Conservation (phyloP, 768 basidiomycete species). For the Calvatia gigantea region DNA sequence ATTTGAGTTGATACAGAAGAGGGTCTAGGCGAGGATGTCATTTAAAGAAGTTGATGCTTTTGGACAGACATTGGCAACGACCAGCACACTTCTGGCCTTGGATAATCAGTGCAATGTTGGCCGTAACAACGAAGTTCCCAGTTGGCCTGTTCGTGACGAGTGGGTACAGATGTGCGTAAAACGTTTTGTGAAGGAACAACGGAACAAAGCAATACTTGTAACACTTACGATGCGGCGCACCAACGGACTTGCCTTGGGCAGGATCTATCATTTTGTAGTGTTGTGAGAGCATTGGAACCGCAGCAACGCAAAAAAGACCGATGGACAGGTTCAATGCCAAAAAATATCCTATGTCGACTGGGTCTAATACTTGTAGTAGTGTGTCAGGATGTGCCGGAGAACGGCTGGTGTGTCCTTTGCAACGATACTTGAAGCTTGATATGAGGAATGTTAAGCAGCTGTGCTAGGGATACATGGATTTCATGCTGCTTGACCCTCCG, state of each 20-base stretch:
- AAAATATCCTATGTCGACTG: too few species aligned
- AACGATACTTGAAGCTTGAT: not conserved
- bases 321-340: slow-evolving; percentile 1
- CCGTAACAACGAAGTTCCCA: slow-evolving; percentile 42
- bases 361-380: too few species aligned
- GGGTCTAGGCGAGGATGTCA: slow-evolving; percentile 37
- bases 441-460: not conserved
- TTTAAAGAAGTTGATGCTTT: not conserved
- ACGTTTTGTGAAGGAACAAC: too few species aligned
- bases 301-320: not conserved
- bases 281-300: not conserved
- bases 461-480: not conserved
- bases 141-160: slow-evolving; percentile 48
- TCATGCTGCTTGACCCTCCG: not conserved
- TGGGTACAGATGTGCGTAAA: slow-evolving; percentile 15
- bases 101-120: slow-evolving; percentile 38
- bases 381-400: not conserved
- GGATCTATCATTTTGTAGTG: not conserved
- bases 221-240: slow-evolving; percentile 25
- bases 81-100: slow-evolving; percentile 28
- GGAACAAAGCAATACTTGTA: too few species aligned
- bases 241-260: slow-evolving; percentile 18
- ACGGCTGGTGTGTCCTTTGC: not conserved
- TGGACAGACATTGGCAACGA: slow-evolving; percentile 31
- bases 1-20: slow-evolving; percentile 38